These are phyloP conservation scores for Chrysosporium queenslandicum DNA, from an alignment of 2,329 filamentous ascomycete species.

Conservation along the genomic window DNA sequence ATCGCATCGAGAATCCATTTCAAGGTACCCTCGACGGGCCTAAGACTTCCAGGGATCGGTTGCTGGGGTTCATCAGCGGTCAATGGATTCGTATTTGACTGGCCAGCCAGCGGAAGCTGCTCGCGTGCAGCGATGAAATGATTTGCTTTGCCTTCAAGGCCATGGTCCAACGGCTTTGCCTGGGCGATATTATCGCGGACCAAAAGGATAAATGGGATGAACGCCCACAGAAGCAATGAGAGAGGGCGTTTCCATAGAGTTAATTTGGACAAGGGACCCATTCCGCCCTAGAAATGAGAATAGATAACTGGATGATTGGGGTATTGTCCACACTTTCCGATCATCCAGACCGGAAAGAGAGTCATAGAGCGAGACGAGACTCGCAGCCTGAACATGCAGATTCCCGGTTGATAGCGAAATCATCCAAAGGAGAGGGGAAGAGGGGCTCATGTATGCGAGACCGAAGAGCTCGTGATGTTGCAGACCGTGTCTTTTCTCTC, in stretches of 20 bases:
- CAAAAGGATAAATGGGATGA: conserved; percentile 12
- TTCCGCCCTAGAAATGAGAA: neutral
- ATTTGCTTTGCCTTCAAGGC: conserved; percentile 15
- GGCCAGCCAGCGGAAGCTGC: conserved; percentile 14
- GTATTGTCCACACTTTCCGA: neutral
- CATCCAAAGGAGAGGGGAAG: neutral
- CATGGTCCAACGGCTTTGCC: conserved; percentile 20
- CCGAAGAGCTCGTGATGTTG: too few species aligned
- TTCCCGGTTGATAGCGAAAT: neutral
- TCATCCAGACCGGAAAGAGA: neutral
- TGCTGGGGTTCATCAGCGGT: conserved; percentile 16
- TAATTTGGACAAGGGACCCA: neutral
- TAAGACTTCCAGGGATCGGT: conserved; percentile 17
- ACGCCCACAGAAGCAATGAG: conserved; percentile 6
- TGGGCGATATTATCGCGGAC: conserved; percentile 20
- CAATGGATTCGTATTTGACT: conserved; percentile 11
- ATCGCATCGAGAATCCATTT: conserved; percentile 52
- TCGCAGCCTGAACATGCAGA: neutral
- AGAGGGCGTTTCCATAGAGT: neutral
- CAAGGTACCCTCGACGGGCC: conserved; percentile 21
- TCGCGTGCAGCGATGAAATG: conserved; percentile 12
- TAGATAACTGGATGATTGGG: neutral
- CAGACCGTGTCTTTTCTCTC: neutral
- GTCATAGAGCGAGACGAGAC: neutral
- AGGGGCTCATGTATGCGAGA: neutral